These are phyloP conservation scores for Xylaria sp. DNA, from an alignment of 2,329 filamentous ascomycete species.

Conservation along the genomic window DNA sequence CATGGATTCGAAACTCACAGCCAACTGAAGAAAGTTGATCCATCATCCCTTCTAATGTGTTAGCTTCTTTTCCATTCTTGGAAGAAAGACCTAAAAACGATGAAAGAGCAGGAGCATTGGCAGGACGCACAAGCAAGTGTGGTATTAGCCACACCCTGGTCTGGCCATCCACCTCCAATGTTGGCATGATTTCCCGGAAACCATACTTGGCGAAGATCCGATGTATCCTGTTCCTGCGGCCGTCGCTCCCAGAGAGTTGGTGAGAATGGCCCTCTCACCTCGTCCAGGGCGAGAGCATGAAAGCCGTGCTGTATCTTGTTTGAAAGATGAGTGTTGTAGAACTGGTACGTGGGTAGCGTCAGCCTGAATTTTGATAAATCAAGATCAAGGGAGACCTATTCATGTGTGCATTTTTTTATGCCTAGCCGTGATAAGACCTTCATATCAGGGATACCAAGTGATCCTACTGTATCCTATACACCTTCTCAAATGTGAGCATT, in stretches of 20 bases:
- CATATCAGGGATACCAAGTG: constrained; percentile 52
- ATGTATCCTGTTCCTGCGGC: constrained; percentile 52
- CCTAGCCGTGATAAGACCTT: constrained; percentile 57
- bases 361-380: constrained; percentile 40
- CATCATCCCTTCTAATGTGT: constrained; percentile 63
- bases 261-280: constrained; percentile 64
- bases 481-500: constrained; percentile 46
- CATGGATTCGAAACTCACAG: constrained; percentile 57
- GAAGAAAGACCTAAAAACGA: too few species aligned
- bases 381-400: constrained; percentile 55
- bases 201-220: constrained; percentile 66
- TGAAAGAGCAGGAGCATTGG: background rate
- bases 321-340: constrained; percentile 65
- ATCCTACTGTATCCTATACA: constrained; percentile 64
- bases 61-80: background rate
- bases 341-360: constrained; percentile 58
- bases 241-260: constrained; percentile 66
- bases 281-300: constrained; percentile 69
- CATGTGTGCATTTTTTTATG: constrained; percentile 57
- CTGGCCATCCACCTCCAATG: constrained; percentile 74
- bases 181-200: constrained; percentile 79
- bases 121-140: constrained; percentile 51
- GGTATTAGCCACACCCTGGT: constrained; percentile 57
- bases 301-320: constrained; percentile 67
- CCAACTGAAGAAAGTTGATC: constrained; percentile 64